Percentiles rank a stretch among this genome's conserved stretches.
Conservation (phyloP, 805 yeast genomes). For the Pichia thaimueangensis region DNA sequence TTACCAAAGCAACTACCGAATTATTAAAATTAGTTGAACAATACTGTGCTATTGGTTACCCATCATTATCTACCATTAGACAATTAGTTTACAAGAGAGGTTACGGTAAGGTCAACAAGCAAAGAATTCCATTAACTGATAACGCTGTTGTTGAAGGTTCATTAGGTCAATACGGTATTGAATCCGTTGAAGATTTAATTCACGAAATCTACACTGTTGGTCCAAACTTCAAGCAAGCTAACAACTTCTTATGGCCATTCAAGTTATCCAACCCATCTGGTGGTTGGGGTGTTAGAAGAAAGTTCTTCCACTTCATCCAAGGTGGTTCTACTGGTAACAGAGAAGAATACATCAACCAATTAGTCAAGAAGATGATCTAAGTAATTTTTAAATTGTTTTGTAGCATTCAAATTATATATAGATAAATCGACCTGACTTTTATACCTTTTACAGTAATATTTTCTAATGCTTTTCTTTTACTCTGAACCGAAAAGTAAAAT, state of each 20-base stretch:
- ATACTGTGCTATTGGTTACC: constrained; percentile 97
- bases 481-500: too few relatives aligned
- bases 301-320: constrained; percentile 94
- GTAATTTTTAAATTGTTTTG: constrained; percentile 16
- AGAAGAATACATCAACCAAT: constrained; percentile 91
- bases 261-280: constrained; percentile 94
- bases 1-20: constrained; percentile 93
- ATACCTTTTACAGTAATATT: background rate
- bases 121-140: constrained; percentile 86
- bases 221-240: constrained; percentile 97
- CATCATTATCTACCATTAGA: constrained; percentile 85
- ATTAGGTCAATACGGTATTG: constrained; percentile 90
- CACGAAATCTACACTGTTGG: constrained; percentile 96
- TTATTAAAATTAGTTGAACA: constrained; percentile 92
- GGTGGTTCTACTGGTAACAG: constrained; percentile 99
- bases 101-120: constrained; percentile 94
- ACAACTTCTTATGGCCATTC: constrained; percentile 99
- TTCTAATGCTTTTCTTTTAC: background rate
- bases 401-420: background rate
- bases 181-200: constrained; percentile 86
- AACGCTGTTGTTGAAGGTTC: constrained; percentile 82
- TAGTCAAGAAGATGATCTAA: constrained; percentile 91
- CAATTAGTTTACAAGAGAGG: constrained; percentile 96
- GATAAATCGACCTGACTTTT: background rate
- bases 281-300: constrained; percentile 96